Percentiles rank a stretch among this genome's conserved stretches.
Evolutionary conservation across 345 rosid species (phyloP).

Genomic region (Salix dunnii): DNA sequence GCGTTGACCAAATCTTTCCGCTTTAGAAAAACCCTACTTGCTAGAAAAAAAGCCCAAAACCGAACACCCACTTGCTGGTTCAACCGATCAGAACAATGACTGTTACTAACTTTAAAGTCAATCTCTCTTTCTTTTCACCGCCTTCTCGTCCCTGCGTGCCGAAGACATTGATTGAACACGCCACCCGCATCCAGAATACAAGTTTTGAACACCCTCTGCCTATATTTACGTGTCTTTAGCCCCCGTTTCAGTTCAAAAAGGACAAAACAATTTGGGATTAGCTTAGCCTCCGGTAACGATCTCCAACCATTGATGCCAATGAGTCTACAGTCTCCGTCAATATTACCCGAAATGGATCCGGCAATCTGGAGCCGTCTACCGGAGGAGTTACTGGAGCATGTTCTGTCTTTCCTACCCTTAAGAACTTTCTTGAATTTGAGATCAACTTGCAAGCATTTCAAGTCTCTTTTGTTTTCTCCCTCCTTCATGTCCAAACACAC

Average conservation of each 20-base stretch:
- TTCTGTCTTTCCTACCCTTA: constrained; percentile 59
- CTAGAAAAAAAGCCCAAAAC: background rate
- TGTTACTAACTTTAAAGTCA: too few species aligned
- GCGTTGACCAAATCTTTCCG: too few species aligned
- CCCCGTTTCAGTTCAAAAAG: background rate
- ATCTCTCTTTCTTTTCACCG: background rate
- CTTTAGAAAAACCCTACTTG: background rate
- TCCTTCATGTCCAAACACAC: constrained; percentile 50
- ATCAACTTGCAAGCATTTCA: constrained; percentile 64
- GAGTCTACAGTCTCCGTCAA: constrained; percentile 2
- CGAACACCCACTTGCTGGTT: background rate
- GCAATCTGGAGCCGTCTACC: constrained; percentile 73
- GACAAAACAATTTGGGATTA: constrained; percentile 10
- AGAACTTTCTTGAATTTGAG: constrained; percentile 49
- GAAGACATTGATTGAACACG: background rate
- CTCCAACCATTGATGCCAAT: background rate
- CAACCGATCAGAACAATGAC: background rate
- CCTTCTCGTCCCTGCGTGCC: background rate
- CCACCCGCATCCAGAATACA: background rate
- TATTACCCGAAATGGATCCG: constrained; percentile 57
- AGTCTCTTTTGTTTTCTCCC: constrained; percentile 51
- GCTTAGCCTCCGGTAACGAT: background rate
- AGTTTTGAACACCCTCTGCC: background rate
- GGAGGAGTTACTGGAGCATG: constrained; percentile 55
- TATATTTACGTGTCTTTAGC: background rate